phyloP scores from a whole-genome alignment of 768 basidiomycete species.

The Trametes gibbosa region DNA sequence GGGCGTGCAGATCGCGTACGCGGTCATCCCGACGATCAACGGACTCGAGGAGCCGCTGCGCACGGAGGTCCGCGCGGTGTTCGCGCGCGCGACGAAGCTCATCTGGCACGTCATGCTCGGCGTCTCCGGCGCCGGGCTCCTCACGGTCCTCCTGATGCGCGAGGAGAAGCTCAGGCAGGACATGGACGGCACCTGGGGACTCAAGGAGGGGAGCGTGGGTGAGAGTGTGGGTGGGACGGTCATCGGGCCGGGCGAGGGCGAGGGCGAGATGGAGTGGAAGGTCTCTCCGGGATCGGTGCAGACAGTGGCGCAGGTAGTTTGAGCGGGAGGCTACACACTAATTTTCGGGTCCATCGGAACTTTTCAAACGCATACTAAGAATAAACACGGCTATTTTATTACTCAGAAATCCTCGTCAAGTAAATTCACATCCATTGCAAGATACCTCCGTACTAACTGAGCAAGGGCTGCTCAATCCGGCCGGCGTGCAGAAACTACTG shows the following conservation, averaged over 20 bases:
- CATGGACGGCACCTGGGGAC: slow-evolving; percentile 16
- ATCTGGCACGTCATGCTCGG: slow-evolving; percentile 45
- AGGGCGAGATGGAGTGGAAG: neutral
- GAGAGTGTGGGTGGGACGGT: neutral
- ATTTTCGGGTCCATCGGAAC: no score
- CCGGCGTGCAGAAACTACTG: no score
- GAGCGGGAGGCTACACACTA: no score
- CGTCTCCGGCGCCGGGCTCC: slow-evolving; percentile 37
- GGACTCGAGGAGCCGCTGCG: slow-evolving; percentile 33
- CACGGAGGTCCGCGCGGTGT: slow-evolving; percentile 39
- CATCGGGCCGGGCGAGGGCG: neutral
- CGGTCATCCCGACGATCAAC: slow-evolving; percentile 41
- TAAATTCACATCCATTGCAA: no score
- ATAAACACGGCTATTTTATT: no score
- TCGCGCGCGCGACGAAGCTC: slow-evolving; percentile 35
- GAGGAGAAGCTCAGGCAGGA: slow-evolving; percentile 19
- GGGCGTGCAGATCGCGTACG: slow-evolving; percentile 26
- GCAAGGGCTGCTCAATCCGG: no score
- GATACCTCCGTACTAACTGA: no score
- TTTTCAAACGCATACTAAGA: no score
- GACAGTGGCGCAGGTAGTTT: neutral
- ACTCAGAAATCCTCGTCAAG: no score
- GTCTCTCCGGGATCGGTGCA: neutral
- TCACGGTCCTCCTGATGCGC: slow-evolving; percentile 34
- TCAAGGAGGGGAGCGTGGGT: neutral